These are phyloP conservation scores for Arthrobotrys entomopaga DNA, from an alignment of 2,329 filamentous ascomycete species.

Conservation along the genomic window DNA sequence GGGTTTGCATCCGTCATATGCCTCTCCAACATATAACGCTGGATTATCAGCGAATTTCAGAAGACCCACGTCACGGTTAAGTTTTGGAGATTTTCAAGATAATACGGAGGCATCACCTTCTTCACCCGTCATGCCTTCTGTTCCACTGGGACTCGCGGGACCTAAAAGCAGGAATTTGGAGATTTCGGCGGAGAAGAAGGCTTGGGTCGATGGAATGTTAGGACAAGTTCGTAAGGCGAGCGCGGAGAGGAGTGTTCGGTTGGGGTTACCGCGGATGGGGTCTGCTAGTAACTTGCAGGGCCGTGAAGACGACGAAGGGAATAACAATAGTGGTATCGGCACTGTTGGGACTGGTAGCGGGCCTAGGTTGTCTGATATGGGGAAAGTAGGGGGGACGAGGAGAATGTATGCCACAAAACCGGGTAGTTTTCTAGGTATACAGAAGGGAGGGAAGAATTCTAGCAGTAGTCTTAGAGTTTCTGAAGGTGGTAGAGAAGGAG, in stretches of 20 bases:
- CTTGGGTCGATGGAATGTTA: conserved; percentile 85
- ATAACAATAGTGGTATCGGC: conserved; percentile 16
- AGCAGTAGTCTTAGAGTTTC: conserved; percentile 39
- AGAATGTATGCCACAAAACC: conserved; percentile 52
- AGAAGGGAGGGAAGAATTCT: conserved; percentile 34
- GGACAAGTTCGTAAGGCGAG: conserved; percentile 79
- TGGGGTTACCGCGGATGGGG: conserved; percentile 31
- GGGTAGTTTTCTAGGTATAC: conserved; percentile 25
- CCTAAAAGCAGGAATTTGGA: conserved; percentile 73
- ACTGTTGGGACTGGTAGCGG: conserved; percentile 23
- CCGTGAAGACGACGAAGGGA: conserved; percentile 30
- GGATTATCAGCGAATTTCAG: conserved; percentile 42
- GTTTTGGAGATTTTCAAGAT: conserved; percentile 56
- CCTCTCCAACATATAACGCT: conserved; percentile 24
- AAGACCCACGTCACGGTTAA: conserved; percentile 56
- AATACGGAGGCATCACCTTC: conserved; percentile 57
- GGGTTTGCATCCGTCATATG: conserved; percentile 27
- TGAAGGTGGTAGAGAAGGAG: conserved; percentile 21
- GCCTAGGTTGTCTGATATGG: conserved; percentile 41
- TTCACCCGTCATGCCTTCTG: conserved; percentile 59
- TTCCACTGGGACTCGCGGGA: conserved; percentile 75
- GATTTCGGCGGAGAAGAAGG: conserved; percentile 77
- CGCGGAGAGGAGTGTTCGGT: conserved; percentile 64
- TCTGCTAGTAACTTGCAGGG: conserved; percentile 27
- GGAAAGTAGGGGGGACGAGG: conserved; percentile 44